phyloP scores from a whole-genome alignment of 306 rosid species.

The Lupinus albus region DNA sequence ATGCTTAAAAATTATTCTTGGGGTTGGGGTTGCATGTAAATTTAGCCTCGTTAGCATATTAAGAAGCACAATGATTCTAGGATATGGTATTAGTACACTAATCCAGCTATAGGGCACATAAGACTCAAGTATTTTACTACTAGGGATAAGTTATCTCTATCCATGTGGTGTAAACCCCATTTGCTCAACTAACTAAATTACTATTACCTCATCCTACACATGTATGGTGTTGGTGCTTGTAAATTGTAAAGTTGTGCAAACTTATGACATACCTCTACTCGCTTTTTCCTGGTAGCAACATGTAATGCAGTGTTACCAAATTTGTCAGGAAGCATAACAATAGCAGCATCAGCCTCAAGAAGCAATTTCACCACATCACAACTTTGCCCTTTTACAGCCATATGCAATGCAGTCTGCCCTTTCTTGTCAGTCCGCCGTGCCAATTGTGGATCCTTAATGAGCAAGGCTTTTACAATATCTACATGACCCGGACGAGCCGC shows the following conservation, averaged over 20 bases:
- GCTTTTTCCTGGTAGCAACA: conserved; percentile 93
- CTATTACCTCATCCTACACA: not conserved
- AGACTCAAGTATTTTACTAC: not conserved
- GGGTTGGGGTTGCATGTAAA: not conserved
- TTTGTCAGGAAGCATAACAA: conserved; percentile 99
- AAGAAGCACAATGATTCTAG: not conserved
- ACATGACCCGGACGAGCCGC: conserved; percentile 94
- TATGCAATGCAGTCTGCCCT: conserved; percentile 98
- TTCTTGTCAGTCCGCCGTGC: conserved; percentile 97
- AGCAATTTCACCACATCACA: conserved; percentile 89
- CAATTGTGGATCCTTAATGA: conserved; percentile 78
- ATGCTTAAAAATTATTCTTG: too few species aligned
- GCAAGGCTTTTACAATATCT: conserved; percentile 75
- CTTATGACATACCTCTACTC: conserved; percentile 74
- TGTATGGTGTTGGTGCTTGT: not conserved
- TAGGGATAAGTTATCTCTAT: not conserved
- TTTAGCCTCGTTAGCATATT: conserved; percentile 7
- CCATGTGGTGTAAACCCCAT: not conserved
- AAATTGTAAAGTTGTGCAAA: conserved; percentile 20
- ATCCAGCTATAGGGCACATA: not conserved
- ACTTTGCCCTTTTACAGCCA: conserved; percentile 98
- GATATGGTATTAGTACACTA: not conserved
- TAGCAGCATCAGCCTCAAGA: conserved; percentile 91
- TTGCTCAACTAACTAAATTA: conserved; percentile 23
- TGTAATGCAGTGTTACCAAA: conserved; percentile 91